Evolutionary conservation across 345 rosid genomes (phyloP).

Genomic region (Eutrema yunnanense): DNA sequence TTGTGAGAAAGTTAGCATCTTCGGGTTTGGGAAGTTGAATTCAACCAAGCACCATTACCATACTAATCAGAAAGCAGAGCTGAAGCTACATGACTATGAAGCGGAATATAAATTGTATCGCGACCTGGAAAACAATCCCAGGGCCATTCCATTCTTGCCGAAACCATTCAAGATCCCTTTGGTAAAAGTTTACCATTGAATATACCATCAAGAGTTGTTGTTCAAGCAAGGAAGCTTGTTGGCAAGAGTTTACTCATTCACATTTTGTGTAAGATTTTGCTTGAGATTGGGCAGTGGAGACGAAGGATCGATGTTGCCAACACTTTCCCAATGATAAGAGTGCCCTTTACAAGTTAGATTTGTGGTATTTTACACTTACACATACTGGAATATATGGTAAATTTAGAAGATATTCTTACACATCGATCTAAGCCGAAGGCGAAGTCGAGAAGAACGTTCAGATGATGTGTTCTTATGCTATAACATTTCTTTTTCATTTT

Average conservation of each 20-base stretch:
- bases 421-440: conserved; percentile 3
- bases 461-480: background rate
- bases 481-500: background rate
- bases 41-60: conserved; percentile 80
- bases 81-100: conserved; percentile 69
- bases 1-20: conserved; percentile 71
- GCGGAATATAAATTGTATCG: conserved; percentile 72
- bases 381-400: background rate
- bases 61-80: conserved; percentile 84
- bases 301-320: background rate
- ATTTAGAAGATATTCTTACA: conserved; percentile 1
- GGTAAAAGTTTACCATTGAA: conserved; percentile 54
- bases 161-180: conserved; percentile 60
- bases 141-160: conserved; percentile 64
- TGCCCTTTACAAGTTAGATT: background rate
- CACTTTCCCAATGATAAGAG: background rate
- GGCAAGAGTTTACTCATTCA: background rate
- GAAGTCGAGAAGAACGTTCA: background rate
- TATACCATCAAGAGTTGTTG: conserved; percentile 11
- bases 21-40: conserved; percentile 78
- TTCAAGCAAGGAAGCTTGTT: conserved; percentile 8
- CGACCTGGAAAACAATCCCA: conserved; percentile 51
- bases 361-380: background rate
- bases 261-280: background rate
- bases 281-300: background rate